phyloP scores from a whole-genome alignment of 2,329 filamentous ascomycete genomes.

The Calonectria pseudoreteaudii region DNA sequence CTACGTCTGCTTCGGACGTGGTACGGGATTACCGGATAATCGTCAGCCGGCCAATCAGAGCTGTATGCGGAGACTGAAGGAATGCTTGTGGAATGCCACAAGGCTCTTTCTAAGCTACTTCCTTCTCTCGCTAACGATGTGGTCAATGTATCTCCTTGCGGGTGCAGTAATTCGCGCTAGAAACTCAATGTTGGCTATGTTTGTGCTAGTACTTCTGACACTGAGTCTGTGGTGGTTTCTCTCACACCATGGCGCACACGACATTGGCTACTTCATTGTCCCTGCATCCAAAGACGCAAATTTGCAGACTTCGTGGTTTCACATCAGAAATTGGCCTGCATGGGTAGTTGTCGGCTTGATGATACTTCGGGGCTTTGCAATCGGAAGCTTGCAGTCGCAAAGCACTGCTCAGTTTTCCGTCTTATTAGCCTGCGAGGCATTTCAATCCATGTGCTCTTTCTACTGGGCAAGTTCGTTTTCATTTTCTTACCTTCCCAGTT shows the following conservation, averaged over 20 bases:
- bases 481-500: neutral
- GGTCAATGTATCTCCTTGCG: constrained; percentile 78
- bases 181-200: constrained; percentile 23
- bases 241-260: neutral
- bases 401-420: constrained; percentile 14
- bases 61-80: constrained; percentile 51
- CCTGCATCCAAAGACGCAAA: constrained; percentile 74
- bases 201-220: constrained; percentile 38
- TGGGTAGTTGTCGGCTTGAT: constrained; percentile 20
- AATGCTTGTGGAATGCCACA: constrained; percentile 34
- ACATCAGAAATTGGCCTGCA: constrained; percentile 56
- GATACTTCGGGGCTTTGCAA: constrained; percentile 23
- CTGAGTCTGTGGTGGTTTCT: constrained; percentile 41
- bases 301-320: constrained; percentile 48
- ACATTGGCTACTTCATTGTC: neutral
- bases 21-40: constrained; percentile 49
- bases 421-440: constrained; percentile 17
- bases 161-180: constrained; percentile 49
- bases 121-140: constrained; percentile 75
- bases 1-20: neutral
- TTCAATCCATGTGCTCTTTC: constrained; percentile 6
- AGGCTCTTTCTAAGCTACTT: constrained; percentile 79
- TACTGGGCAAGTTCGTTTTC: neutral
- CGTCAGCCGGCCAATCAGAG: constrained; percentile 6
- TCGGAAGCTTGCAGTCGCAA: constrained; percentile 27